Base-by-base conservation (phyloP, 1,284 basidiomycete species). In the Phaffia rhodozyma region DNA sequence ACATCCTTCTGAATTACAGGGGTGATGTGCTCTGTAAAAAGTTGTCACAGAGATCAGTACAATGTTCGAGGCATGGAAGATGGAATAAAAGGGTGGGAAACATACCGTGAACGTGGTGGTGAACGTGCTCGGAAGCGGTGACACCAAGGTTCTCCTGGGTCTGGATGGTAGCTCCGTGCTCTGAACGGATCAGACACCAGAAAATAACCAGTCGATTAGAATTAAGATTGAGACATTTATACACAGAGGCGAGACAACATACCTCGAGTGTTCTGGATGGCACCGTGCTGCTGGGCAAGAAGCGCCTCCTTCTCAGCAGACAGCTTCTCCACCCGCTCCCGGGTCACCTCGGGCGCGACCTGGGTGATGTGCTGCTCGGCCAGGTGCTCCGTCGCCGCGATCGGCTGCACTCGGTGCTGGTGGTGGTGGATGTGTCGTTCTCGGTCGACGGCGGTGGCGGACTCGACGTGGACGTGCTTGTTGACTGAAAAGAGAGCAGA, bases 351-450 rank as follows among this genome's bases (percentile, higher is more conserved):
- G 57, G 71, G 68, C 25, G 71, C 70, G 57, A 69, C 67, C 30
- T 69, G 67, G 62, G 70, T 56, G 58, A 72, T 67, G 66, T 75
- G 73, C 69, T 75, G 66, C 60, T 72, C 71, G 52, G 69, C 69
- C 48, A 73, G 68, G 32, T 63, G 62, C 66, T 71, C 68, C 48
- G 72, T 62, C 70, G 73, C 67, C 55, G 66, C 68, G 54, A 75
- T 70, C 60, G 74, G 74, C 68, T 75, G 74, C 57, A 75, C 69
- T 64, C 73, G 74, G 72, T 75, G 74, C 66, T 72, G 72, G 71
- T 73, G 72, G 71, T 74, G 72, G 69, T 73, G 71, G 62, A 75
- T 66, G 58, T 75, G 74, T 59, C 70, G 68, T 66, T 75, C 74
- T 34, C 73, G 69, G 72, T 75, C 73, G 59, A 75, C 66, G 47